Base-by-base conservation (phyloP, 139 green algal species). In the Edaphochlamys debaryana region DNA sequence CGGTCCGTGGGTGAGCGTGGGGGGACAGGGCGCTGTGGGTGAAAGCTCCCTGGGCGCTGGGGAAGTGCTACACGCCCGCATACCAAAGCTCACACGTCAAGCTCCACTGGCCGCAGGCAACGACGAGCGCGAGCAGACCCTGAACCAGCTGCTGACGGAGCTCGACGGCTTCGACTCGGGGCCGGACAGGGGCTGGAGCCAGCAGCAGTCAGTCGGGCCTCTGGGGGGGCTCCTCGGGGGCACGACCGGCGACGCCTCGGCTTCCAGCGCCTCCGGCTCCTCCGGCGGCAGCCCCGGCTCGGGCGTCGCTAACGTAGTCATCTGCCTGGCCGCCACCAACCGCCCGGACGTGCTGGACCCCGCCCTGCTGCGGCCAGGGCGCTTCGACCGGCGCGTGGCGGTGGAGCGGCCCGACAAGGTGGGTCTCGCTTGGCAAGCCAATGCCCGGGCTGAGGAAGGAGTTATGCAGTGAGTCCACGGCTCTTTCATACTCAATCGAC, bases 121-220 rank as follows among this genome's bases (percentile, higher is more conserved):
- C 77, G 96, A 99, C 75, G 96, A 99, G 93, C 92, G 96, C 45
- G 96, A 99, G 92, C 96, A 84, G 66, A 95, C 92, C 23, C 94
- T 95, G 88, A 95, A 95, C 87, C 92, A 95, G 90, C 93, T 97
- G 79, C 91, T 98, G 29, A 94, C 93, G 77, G 96, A 99, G 91
- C 98, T 99, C 79, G 87, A 91, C 66, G 87, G 97, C 45, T 99
- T 99, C 84, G 97, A 99, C 19, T n/a, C 19, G 19, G 56, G 56
- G 19, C 56, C 56, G 25, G 56, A 63, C 52, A 15, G 52, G 25
- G n/a, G n/a, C n/a, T n/a, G n/a, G n/a, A 63, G n/a, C 20, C 20
- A 62, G 17, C 52, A 62, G 20, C 52, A 62, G 17, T 6, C 17
- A 20, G 17, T 27, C 4, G 52, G 17, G 52, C 17, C 52, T 15